phyloP scores from a whole-genome alignment of 1,284 basidiomycete genomes.

The Cryptococcus sp. region DNA sequence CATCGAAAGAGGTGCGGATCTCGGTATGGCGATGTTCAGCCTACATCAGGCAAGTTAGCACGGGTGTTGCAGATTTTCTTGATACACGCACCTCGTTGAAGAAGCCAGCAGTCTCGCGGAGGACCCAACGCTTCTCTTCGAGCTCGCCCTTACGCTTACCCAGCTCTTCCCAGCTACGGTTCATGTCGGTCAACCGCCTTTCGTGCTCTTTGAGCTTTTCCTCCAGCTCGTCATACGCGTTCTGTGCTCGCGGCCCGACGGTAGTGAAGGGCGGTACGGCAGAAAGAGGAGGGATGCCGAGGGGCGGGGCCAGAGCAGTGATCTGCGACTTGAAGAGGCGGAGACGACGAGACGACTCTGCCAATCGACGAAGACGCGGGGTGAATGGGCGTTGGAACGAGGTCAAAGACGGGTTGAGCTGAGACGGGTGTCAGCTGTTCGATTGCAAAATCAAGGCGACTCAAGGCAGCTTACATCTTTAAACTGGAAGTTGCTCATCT shows the following conservation, averaged over 20 bases:
- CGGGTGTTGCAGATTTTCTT: background rate
- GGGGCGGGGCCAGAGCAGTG: conserved; percentile 66
- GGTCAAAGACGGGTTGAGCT: conserved; percentile 93
- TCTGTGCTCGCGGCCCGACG: conserved; percentile 84
- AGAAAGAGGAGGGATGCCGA: conserved; percentile 77
- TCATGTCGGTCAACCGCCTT: conserved; percentile 84
- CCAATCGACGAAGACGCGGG: conserved; percentile 88
- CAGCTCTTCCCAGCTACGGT: conserved; percentile 85
- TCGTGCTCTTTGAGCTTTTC: conserved; percentile 87
- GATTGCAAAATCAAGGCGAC: background rate
- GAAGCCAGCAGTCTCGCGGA: conserved; percentile 94
- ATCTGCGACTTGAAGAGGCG: conserved; percentile 89
- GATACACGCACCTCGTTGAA: conserved; percentile 72
- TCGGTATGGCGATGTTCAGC: conserved; percentile 77
- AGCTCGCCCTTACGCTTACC: conserved; percentile 85
- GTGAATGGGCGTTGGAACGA: conserved; percentile 99
- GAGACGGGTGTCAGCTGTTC: conserved; percentile 17
- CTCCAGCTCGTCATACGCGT: conserved; percentile 91
- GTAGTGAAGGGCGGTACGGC: conserved; percentile 80
- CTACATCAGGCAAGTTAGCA: conserved; percentile 53
- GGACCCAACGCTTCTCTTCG: conserved; percentile 87
- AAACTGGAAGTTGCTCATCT: conserved; percentile 95
- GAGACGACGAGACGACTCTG: conserved; percentile 93
- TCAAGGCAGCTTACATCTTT: conserved; percentile 72
- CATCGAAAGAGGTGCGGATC: conserved; percentile 87